Evolutionary conservation across 352 stramenopile species (phyloP).

Genomic region (Pythium dissimile): DNA sequence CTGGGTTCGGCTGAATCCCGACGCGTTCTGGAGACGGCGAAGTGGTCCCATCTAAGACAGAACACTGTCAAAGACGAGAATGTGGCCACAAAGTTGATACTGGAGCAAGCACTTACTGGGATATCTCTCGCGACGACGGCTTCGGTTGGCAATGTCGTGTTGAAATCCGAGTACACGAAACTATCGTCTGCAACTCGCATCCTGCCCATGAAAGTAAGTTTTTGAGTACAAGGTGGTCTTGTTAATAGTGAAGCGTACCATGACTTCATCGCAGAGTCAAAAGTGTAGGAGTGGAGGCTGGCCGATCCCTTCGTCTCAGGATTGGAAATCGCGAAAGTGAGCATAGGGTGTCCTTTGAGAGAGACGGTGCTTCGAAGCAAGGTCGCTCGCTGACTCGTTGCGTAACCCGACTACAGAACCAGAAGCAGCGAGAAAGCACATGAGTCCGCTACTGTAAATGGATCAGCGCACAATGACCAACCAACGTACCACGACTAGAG

Average conservation of each 20-base stretch:
- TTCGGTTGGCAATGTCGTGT: constrained; percentile 67
- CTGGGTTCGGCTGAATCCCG: constrained; percentile 65
- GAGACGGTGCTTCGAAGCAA: constrained; percentile 74
- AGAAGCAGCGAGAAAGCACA: not conserved
- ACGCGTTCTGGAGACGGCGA: constrained; percentile 79
- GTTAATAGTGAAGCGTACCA: constrained; percentile 39
- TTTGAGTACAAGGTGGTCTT: too few relatives aligned
- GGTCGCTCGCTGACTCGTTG: constrained; percentile 43
- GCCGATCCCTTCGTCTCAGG: constrained; percentile 42
- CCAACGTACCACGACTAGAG: constrained; percentile 45
- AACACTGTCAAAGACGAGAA: not conserved
- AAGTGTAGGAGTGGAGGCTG: constrained; percentile 76
- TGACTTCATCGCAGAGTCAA: constrained; percentile 60
- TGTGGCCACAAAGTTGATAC: not conserved
- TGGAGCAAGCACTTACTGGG: constrained; percentile 36
- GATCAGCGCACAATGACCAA: not conserved
- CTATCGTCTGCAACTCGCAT: constrained; percentile 83
- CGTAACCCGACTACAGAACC: constrained; percentile 18
- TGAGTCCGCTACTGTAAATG: not conserved
- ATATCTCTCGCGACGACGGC: constrained; percentile 55
- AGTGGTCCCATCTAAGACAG: constrained; percentile 57
- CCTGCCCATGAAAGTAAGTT: constrained; percentile 32
- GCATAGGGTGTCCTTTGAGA: constrained; percentile 61
- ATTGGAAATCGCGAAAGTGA: constrained; percentile 77
- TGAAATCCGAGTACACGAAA: constrained; percentile 86